A percentile compares a stretch with the other conserved stretches of the same genome.
These are phyloP conservation scores for Pythium volutum DNA, from an alignment of 352 stramenopile species.

Conservation along the genomic window DNA sequence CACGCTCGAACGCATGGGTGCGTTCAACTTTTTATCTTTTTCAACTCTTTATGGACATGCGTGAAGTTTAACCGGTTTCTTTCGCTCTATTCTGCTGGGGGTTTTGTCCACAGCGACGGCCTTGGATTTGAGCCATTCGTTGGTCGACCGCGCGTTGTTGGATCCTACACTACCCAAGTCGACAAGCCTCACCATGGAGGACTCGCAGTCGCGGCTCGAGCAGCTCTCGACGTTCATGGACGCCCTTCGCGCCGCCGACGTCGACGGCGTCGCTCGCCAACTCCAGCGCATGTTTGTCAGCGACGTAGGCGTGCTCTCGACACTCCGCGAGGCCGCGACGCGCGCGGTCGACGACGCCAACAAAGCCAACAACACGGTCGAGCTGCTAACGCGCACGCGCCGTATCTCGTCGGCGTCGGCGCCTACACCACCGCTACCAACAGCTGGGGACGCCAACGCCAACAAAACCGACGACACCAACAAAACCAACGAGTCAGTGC, in stretches of 20 bases:
- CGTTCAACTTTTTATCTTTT: slow-evolving; percentile 16
- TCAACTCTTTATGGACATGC: background rate
- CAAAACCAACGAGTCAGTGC: background rate
- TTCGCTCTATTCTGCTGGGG: background rate
- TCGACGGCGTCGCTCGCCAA: slow-evolving; percentile 31
- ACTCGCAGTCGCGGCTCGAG: slow-evolving; percentile 39
- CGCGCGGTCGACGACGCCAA: slow-evolving; percentile 26
- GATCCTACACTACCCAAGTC: slow-evolving; percentile 47
- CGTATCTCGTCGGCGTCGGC: slow-evolving; percentile 23
- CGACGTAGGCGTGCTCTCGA: slow-evolving; percentile 33
- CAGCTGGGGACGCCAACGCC: background rate
- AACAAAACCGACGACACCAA: slow-evolving; percentile 1
- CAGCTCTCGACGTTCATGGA: slow-evolving; percentile 24
- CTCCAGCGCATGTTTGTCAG: slow-evolving; percentile 43
- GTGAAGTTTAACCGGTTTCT: background rate
- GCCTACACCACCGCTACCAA: background rate
- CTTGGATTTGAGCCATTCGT: slow-evolving; percentile 52
- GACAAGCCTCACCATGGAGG: slow-evolving; percentile 49
- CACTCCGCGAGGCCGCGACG: slow-evolving; percentile 44
- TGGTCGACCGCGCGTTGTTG: slow-evolving; percentile 50
- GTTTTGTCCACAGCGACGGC: slow-evolving; percentile 34
- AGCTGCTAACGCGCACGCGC: slow-evolving; percentile 26
- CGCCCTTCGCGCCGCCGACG: slow-evolving; percentile 29
- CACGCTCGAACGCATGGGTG: slow-evolving; percentile 46
- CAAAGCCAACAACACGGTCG: slow-evolving; percentile 13